Percentiles rank a stretch among this genome's conserved stretches.
Conservation (phyloP, 1,284 basidiomycete species). For the Naganishia liquefaciens region DNA sequence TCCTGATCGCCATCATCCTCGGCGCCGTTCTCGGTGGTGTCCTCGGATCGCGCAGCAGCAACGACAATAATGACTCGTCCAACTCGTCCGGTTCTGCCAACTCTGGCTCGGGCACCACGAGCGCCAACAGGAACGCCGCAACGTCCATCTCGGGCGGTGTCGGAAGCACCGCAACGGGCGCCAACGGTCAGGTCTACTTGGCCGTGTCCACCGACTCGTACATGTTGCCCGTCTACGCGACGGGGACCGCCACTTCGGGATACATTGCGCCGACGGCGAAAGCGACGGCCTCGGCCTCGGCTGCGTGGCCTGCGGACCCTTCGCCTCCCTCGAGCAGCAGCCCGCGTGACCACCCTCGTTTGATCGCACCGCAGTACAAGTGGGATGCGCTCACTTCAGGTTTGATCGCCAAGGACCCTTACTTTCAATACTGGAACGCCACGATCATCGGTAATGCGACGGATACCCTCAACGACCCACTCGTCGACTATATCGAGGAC, state of each 20-base stretch:
- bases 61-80: conserved; percentile 61
- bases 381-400: conserved; percentile 75
- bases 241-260: conserved; percentile 75
- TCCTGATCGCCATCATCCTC: conserved; percentile 66
- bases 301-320: conserved; percentile 74
- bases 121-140: conserved; percentile 12
- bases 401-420: conserved; percentile 80
- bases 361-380: conserved; percentile 88
- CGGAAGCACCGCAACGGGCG: conserved; percentile 45
- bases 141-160: conserved; percentile 41
- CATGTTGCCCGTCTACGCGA: conserved; percentile 82
- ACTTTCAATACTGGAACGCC: conserved; percentile 84
- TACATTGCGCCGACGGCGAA: conserved; percentile 74
- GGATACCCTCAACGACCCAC: conserved; percentile 62
- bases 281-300: conserved; percentile 57
- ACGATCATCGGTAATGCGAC: conserved; percentile 92
- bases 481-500: conserved; percentile 74
- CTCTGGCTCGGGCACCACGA: conserved; percentile 22
- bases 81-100: conserved; percentile 29
- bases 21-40: conserved; percentile 78
- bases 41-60: conserved; percentile 65
- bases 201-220: conserved; percentile 66
- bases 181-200: conserved; percentile 44
- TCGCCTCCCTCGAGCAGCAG: conserved; percentile 66
- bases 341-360: conserved; percentile 75